Conservation (phyloP, 2,329 filamentous ascomycete species). For the Hypoxylon sp. region DNA sequence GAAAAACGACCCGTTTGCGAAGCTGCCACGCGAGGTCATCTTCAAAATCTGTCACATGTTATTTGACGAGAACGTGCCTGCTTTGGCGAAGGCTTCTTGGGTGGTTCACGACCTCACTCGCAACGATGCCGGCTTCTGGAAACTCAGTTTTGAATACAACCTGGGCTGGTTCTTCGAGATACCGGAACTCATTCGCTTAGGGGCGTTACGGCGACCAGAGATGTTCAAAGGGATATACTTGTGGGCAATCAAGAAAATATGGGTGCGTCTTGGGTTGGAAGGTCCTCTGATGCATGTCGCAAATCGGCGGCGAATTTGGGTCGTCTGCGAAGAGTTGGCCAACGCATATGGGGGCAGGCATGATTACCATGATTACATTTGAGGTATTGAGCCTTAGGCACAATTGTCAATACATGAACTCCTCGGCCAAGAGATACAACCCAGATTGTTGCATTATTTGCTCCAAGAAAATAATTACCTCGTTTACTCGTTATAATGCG, state of each 20-base stretch:
- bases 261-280: background rate
- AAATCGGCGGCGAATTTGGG: slow-evolving; percentile 31
- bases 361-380: background rate
- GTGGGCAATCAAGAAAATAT: slow-evolving; percentile 13
- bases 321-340: slow-evolving; percentile 6
- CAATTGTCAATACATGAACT: background rate
- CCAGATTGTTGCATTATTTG: slow-evolving; percentile 2
- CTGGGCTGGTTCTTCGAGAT: slow-evolving; percentile 30
- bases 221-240: slow-evolving; percentile 20
- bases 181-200: slow-evolving; percentile 1
- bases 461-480: slow-evolving; percentile 1
- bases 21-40: slow-evolving; percentile 5
- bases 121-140: slow-evolving; percentile 17
- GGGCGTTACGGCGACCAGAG: background rate
- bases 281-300: slow-evolving; percentile 19
- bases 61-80: background rate
- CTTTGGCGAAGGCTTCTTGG: slow-evolving; percentile 16
- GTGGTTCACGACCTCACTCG: slow-evolving; percentile 10
- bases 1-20: slow-evolving; percentile 19
- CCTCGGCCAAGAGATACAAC: background rate
- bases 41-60: slow-evolving; percentile 12
- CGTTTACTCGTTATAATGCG: background rate
- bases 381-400: no score
- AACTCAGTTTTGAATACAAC: background rate
- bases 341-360: background rate